Conservation (phyloP, 164 flowering plant species). For the Buxus sempervirens region DNA sequence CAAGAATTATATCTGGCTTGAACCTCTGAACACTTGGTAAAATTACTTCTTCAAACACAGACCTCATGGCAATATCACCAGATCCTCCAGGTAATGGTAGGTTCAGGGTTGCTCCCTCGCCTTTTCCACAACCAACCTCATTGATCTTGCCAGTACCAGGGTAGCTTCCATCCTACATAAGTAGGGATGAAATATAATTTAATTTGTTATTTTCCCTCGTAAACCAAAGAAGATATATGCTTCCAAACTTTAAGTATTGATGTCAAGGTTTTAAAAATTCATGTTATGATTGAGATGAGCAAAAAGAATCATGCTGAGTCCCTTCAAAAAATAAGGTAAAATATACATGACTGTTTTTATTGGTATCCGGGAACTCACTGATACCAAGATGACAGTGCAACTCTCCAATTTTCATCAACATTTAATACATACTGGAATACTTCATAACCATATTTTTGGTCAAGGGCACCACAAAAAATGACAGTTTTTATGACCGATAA, state of each 20-base stretch:
- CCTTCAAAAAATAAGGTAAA: neutral
- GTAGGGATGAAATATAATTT: neutral
- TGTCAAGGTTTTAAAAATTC: neutral
- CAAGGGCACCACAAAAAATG: neutral
- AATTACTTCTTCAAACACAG: slow-evolving; percentile 83
- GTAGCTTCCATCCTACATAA: slow-evolving; percentile 84
- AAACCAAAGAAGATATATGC: neutral
- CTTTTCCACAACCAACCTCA: slow-evolving; percentile 69
- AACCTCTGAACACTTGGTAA: slow-evolving; percentile 85
- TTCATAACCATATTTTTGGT: neutral
- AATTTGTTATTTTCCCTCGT: neutral
- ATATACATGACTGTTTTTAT: no score
- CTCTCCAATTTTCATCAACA: no score
- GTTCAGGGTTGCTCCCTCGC: slow-evolving; percentile 88
- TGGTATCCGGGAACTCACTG: no score
- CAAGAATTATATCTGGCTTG: slow-evolving; percentile 95
- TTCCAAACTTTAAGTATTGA: neutral
- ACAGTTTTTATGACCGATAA: neutral
- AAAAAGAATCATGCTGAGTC: neutral
- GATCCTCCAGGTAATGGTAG: slow-evolving; percentile 97
- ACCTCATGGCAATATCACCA: slow-evolving; percentile 81
- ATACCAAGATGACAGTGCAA: no score
- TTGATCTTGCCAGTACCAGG: slow-evolving; percentile 97
- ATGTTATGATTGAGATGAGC: neutral
- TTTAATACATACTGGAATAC: neutral